A percentile compares a stretch with the other conserved stretches of the same genome.
phyloP scores from a whole-genome alignment of 1,139 yeast species.

The Yamadazyma mexicana region DNA sequence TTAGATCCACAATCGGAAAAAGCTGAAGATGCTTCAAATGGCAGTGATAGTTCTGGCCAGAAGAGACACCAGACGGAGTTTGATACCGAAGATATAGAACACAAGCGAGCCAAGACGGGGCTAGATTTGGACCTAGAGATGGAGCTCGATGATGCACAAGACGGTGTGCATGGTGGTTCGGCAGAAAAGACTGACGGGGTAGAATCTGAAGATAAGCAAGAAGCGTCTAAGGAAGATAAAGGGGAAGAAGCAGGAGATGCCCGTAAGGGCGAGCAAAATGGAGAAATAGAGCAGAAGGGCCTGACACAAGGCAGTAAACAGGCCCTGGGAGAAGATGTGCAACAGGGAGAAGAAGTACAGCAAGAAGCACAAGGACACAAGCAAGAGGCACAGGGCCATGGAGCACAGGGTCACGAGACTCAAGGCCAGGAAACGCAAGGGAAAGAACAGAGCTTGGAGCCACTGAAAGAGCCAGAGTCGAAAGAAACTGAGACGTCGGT shows the following conservation, averaged over 20 bases:
- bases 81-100: background rate
- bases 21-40: background rate
- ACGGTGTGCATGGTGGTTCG: background rate
- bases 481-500: background rate
- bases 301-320: too few species aligned
- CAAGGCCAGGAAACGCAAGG: background rate
- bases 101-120: constrained; percentile 3
- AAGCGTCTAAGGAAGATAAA: too few species aligned
- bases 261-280: too few species aligned
- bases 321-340: too few species aligned
- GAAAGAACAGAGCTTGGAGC: background rate
- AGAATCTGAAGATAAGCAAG: background rate
- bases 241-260: too few species aligned
- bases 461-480: too few species aligned
- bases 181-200: background rate
- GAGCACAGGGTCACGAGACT: background rate
- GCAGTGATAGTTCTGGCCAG: background rate
- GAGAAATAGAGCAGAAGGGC: too few species aligned
- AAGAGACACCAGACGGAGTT: constrained; percentile 3
- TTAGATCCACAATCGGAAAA: background rate
- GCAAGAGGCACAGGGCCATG: background rate
- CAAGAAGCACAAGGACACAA: too few species aligned
- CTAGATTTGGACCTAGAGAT: constrained; percentile 14
- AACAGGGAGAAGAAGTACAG: too few species aligned
- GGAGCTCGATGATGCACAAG: background rate